These are phyloP conservation scores for Chloropicon primus DNA, from an alignment of 139 green algal species.

Conservation along the genomic window DNA sequence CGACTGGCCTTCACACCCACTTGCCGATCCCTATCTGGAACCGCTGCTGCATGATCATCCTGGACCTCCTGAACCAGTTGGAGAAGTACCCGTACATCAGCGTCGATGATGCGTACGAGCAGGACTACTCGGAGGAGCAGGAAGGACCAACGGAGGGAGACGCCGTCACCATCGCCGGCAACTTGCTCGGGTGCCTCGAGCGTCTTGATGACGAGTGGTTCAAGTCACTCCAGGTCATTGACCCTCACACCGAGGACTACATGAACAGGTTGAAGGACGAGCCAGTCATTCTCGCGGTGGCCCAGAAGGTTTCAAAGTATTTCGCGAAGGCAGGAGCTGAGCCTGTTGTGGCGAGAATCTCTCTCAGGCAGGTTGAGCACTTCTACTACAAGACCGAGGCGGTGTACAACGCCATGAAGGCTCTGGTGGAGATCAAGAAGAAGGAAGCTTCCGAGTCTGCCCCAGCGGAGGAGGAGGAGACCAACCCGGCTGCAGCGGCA, in stretches of 20 bases:
- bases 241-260: constrained; percentile 96
- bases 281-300: constrained; percentile 75
- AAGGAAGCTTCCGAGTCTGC: constrained; percentile 8
- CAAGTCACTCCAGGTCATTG: constrained; percentile 81
- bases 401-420: constrained; percentile 74
- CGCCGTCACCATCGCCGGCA: constrained; percentile 45
- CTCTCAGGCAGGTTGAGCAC: constrained; percentile 82
- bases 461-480: not conserved
- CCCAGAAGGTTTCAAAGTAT: constrained; percentile 54
- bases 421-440: constrained; percentile 48
- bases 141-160: constrained; percentile 15
- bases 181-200: constrained; percentile 87
- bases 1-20: constrained; percentile 50
- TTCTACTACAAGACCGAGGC: constrained; percentile 88
- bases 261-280: constrained; percentile 87
- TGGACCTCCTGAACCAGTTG: constrained; percentile 44
- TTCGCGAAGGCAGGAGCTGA: constrained; percentile 16
- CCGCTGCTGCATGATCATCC: constrained; percentile 36
- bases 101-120: constrained; percentile 51
- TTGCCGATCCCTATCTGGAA: constrained; percentile 74
- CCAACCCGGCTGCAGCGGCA: constrained; percentile 34
- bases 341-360: constrained; percentile 30
- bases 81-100: constrained; percentile 49
- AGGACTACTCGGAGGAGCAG: constrained; percentile 21
- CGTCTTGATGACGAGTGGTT: constrained; percentile 96